Percentiles rank a stretch among this genome's conserved stretches.
phyloP scores from a whole-genome alignment of 371 early-diverging fungal species.

The Mortierella sp. region DNA sequence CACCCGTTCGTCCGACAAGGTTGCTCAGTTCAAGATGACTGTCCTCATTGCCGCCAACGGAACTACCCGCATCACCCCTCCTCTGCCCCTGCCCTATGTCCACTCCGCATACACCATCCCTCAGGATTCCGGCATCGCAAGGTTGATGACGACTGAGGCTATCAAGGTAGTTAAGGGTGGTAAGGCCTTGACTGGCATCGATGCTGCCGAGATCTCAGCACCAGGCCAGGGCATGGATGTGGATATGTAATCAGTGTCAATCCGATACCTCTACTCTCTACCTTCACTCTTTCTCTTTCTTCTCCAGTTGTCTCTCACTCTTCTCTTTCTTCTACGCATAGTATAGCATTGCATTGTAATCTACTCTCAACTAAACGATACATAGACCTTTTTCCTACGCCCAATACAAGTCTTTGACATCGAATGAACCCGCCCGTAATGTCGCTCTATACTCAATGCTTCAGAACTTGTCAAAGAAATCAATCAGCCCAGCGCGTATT shows the following conservation, averaged over 20 bases:
- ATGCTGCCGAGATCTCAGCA: slow-evolving; percentile 29
- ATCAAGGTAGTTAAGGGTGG: slow-evolving; percentile 57
- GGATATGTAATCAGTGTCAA: slow-evolving; percentile 32
- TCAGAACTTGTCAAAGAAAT: too few relatives aligned
- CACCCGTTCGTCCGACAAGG: slow-evolving; percentile 75
- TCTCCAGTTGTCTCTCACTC: neutral
- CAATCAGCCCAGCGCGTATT: too few relatives aligned
- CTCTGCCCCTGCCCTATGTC: slow-evolving; percentile 73
- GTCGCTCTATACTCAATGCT: too few relatives aligned
- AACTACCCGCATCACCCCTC: slow-evolving; percentile 74
- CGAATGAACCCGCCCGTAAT: too few relatives aligned
- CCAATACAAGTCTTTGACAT: too few relatives aligned
- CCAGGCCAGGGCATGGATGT: slow-evolving; percentile 53
- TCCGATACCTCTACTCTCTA: neutral
- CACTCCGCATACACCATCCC: slow-evolving; percentile 76
- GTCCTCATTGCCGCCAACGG: slow-evolving; percentile 83
- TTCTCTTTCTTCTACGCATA: slow-evolving; percentile 1
- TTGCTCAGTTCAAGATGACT: slow-evolving; percentile 92
- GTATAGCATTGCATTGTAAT: neutral
- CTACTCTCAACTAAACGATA: neutral
- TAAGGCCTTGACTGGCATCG: slow-evolving; percentile 46
- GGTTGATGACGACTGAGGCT: slow-evolving; percentile 57
- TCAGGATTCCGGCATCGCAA: slow-evolving; percentile 56
- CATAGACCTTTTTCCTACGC: too few relatives aligned
- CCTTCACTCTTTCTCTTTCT: neutral